Evolutionary conservation across 805 yeast genomes (phyloP), one percentile per base, ranked within the genome.

Genomic region (Naumovozyma castellii): DNA sequence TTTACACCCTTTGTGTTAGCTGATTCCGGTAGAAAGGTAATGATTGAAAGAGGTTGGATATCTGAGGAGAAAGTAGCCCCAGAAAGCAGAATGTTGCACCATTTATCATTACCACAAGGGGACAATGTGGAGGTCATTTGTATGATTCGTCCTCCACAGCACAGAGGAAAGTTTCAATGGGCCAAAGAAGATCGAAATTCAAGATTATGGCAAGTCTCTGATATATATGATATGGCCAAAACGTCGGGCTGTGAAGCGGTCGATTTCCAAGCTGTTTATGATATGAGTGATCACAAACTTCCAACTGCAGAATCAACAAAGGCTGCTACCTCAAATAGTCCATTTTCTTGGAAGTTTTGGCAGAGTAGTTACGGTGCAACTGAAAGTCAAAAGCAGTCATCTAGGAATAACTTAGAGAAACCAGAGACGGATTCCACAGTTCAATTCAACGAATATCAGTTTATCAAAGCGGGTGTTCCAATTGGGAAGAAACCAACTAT

Each of bases 1-100:
- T 76, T 84, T 22, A 81, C 94, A 4, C 97, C 98, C 10, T 76
- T 92, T 51, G 72, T 76, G 18, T 75, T 94, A 44, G 66, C 75
- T 3, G 78, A 75, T 44, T 57, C 62, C 12, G 65, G 62, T 2
- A 73, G 79, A 36, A 88, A 84, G 39, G 67, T 92, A 14, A 65
- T 92, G 39, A 72, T 92, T 20, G 94, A 85, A 57, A 73, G 98
- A 48, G 98, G 98, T 13, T 92, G 97, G 94, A 76, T 92, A 35
- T 65, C 75, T 18, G 86, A 82, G 48, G 83, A 76, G 12, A 76
- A 75, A 62, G 57, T 66, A 2, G 59, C 65, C n/a, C 79, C 94
- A 68, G 43, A 69, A 42, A 48, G 68, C 48, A 50, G 83, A 75
- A 62, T 62, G 10, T 68, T 88, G 42, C 71, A 74, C 17, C 86